phyloP scores from a whole-genome alignment of 2,329 filamentous ascomycete species.

The Eutypella sp. region DNA sequence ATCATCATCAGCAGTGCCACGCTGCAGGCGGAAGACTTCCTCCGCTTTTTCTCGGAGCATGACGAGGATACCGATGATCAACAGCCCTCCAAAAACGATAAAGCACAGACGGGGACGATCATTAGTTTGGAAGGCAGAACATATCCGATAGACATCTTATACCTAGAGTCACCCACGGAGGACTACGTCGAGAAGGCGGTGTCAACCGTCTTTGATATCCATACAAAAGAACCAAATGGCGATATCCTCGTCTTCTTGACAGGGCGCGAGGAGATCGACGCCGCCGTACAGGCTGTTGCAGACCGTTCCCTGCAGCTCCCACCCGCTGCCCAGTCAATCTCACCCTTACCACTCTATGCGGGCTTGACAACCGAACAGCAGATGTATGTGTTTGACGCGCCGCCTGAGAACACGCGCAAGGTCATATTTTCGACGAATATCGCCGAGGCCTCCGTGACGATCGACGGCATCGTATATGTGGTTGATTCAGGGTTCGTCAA shows the following conservation, averaged over 20 bases:
- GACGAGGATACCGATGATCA: slow-evolving; percentile 30
- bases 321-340: slow-evolving; percentile 53
- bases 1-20: slow-evolving; percentile 94
- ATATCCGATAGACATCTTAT: slow-evolving; percentile 83
- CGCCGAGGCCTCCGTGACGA: slow-evolving; percentile 91
- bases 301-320: slow-evolving; percentile 64
- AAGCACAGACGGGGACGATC: slow-evolving; percentile 47
- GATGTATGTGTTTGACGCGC: slow-evolving; percentile 87
- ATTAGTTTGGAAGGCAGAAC: slow-evolving; percentile 83
- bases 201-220: slow-evolving; percentile 81
- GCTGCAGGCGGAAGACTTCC: slow-evolving; percentile 80
- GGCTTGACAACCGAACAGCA: slow-evolving; percentile 87
- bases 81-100: slow-evolving; percentile 20
- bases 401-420: slow-evolving; percentile 78
- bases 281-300: slow-evolving; percentile 70
- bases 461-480: slow-evolving; percentile 86
- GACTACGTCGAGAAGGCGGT: slow-evolving; percentile 83
- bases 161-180: slow-evolving; percentile 70
- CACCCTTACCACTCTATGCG: slow-evolving; percentile 79
- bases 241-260: slow-evolving; percentile 91
- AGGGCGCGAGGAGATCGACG: slow-evolving; percentile 88
- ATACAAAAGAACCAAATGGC: slow-evolving; percentile 71
- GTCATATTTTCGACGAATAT: slow-evolving; percentile 95
- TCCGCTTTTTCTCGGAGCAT: slow-evolving; percentile 63
- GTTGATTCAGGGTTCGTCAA: slow-evolving; percentile 91